A percentile compares a stretch with the other conserved stretches of the same genome.
Conservation (phyloP, 164 flowering plant species). For the Kalanchoe fedtschenkoi region DNA sequence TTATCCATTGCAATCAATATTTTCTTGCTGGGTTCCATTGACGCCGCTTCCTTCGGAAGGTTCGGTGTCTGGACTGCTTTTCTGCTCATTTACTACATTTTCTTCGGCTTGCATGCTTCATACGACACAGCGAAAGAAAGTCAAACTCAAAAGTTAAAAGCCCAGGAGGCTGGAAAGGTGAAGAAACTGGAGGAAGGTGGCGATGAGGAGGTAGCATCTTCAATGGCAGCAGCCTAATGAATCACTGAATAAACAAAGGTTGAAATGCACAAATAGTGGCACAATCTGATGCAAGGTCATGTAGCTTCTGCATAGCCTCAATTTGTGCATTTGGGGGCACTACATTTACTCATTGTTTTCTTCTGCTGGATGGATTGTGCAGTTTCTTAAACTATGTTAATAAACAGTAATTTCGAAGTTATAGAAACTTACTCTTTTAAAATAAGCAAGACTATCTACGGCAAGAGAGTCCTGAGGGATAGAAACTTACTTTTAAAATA, state of each 20-base stretch:
- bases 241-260: not conserved
- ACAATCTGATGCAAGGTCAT: too few species aligned
- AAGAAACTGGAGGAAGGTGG: conserved; percentile 10
- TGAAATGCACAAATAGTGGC: too few species aligned
- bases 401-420: too few species aligned
- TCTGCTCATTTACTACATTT: conserved; percentile 34
- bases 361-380: too few species aligned
- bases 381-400: too few species aligned
- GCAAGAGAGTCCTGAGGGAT: too few species aligned
- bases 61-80: conserved; percentile 35
- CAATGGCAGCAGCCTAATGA: not conserved
- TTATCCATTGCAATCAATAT: conserved; percentile 39
- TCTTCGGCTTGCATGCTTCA: conserved; percentile 33
- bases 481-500: too few species aligned
- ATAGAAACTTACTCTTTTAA: too few species aligned
- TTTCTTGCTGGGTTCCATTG: conserved; percentile 49
- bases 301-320: too few species aligned
- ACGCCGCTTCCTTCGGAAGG: conserved; percentile 26
- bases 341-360: too few species aligned
- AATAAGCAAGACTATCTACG: too few species aligned
- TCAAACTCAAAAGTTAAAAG: not conserved
- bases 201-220: not conserved
- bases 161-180: not conserved
- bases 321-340: too few species aligned
- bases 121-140: conserved; percentile 23